Evolutionary conservation across 768 basidiomycete species (phyloP), one percentile per base, ranked within the genome.

Genomic region (Tylopilus sp.): DNA sequence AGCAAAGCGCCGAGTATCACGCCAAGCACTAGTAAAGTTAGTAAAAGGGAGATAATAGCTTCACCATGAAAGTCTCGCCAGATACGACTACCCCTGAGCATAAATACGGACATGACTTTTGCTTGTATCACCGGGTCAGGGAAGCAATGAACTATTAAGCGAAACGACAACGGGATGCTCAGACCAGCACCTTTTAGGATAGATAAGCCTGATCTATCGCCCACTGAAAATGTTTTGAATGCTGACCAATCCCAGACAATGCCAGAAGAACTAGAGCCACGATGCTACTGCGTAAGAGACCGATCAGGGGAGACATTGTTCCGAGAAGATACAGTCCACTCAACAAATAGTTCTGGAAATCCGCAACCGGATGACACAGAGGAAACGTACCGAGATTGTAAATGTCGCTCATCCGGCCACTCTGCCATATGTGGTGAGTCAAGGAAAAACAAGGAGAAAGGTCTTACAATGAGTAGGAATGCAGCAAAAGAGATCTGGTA

Each of bases 401-500:
- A 15, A 49, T 20, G 12, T 49, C 48, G n/a, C 40, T 42, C 21
- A 41, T 35, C 22, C 48, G 48, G 13, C 48, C 48, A 20, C 40
- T 33, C 48, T 49, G 3, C 7, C n/a, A 2, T 13, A n/a, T 35
- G 21, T 15, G 11, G 17, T 41, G 11, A 25, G 40, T 18, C 15
- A 13, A 25, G 4, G 48, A 35, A 40, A 35, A 17, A 22, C 3
- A 13, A 11, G 41, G 5, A 33, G 17, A 33, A 12, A 0, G 10
- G 7, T 7, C 4, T 41, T n/a, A 49, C 48, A 1, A 49, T 35
- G 12, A 49, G 31, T 2, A 49, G 31, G 13, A 41, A n/a, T 1
- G 48, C 20, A n/a, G 48, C 30, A 35, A 33, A 49, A 41, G 48
- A 22, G 22, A 49, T 40, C n/a, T 49, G 48, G 21, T 33, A 49